Evolutionary conservation across 371 early-diverging fungal genomes (phyloP), one percentile per base, ranked within the genome.

Genomic region (Massospora cicadina): DNA sequence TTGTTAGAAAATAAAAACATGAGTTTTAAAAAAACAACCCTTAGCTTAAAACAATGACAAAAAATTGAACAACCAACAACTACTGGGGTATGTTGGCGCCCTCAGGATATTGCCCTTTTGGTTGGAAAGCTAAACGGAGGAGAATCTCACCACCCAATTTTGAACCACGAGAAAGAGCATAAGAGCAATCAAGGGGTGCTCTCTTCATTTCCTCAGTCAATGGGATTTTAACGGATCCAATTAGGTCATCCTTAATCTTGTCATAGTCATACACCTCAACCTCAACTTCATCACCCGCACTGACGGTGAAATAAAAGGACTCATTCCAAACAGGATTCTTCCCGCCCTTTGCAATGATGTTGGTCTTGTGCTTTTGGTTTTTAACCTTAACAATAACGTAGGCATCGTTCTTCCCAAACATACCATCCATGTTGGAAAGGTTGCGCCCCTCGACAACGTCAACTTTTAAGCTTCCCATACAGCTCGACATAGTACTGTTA

Each of bases 321-420:
- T 61, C 28, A 27, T 61, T 28, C 30, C 30, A 61, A 2, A 26
- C 13, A 23, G 33, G 21, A 33, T 2, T 33, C 7, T 10, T 28
- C 12, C 62, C 62, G 23, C 53, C 62, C 3, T 61, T 61, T 2
- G 2, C 33, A 2, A 32, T 3, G 1, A 25, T 33, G 2, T 61
- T 61, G 62, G 62, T 61, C 24, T 33, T 61, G 3, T 61, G n/a
- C 23, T 61, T 61, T 28, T 61, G 21, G 12, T 33, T 13, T 26
- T 54, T 54, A 2, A 61, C 62, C 28, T 61, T 61, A 12, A 61
- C 7, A 12, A 33, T 30, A 54, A 28, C 43, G 43, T 61, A 61
- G 27, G 62, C 33, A 23, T 61, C 62, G 62, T 61, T 61, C 33
- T 61, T 61, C 23, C 62, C 62, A 17, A 61, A 33, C 27, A 61